phyloP scores from a whole-genome alignment of 352 stramenopile genomes.

The Pilasporangium apinafurcum region DNA sequence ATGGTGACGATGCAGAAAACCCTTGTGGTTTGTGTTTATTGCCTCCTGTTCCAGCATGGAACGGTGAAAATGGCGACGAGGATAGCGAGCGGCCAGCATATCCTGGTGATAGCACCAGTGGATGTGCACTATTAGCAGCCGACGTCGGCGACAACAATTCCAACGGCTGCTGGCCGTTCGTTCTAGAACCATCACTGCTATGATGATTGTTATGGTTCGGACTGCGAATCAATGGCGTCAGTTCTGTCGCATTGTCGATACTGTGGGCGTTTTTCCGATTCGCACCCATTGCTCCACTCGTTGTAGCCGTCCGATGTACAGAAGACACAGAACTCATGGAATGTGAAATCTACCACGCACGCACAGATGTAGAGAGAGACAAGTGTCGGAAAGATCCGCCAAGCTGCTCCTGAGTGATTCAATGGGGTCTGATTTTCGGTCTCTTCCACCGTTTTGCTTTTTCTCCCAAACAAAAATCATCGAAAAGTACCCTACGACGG shows the following conservation, averaged over 20 bases:
- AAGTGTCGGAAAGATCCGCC: no score
- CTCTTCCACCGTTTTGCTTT: no score
- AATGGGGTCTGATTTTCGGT: no score
- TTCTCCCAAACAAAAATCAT: no score
- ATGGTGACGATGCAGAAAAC: slow-evolving; percentile 2
- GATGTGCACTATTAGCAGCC: background rate
- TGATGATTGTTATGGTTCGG: slow-evolving; percentile 10
- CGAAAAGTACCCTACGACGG: no score
- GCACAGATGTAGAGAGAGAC: no score
- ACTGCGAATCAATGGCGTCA: slow-evolving; percentile 46
- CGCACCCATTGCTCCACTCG: background rate
- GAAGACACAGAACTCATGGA: no score
- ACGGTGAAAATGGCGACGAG: slow-evolving; percentile 18
- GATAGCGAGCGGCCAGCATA: slow-evolving; percentile 29
- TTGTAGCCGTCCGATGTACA: background rate
- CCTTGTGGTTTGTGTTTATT: background rate
- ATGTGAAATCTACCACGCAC: no score
- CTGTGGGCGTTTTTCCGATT: background rate
- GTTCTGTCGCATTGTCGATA: slow-evolving; percentile 20
- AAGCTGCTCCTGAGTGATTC: no score
- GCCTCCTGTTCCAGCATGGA: slow-evolving; percentile 7
- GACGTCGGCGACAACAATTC: background rate
- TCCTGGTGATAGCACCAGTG: slow-evolving; percentile 25
- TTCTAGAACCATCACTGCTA: no score
- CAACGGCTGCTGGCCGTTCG: slow-evolving; percentile 4